A percentile compares a stretch with the other conserved stretches of the same genome.
These are phyloP conservation scores for Pelargonium cotyledonis DNA, from an alignment of 441 rosid genomes.

Conservation along the genomic window DNA sequence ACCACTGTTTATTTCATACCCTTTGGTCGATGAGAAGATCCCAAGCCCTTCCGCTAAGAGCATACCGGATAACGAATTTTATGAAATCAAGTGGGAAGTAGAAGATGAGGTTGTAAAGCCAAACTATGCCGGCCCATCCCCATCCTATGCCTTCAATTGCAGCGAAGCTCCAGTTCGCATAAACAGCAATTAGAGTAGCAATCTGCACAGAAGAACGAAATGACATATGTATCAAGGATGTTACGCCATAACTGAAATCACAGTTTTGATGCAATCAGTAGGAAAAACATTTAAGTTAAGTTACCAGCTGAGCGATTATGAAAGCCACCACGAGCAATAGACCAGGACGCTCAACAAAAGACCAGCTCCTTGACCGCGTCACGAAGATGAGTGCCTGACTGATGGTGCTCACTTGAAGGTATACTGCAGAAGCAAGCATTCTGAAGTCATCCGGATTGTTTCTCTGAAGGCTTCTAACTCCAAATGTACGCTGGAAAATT, in stretches of 20 bases:
- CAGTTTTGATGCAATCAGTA: not conserved
- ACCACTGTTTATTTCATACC: constrained; percentile 19
- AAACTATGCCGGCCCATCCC: constrained; percentile 49
- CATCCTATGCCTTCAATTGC: constrained; percentile 43
- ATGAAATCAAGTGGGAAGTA: constrained; percentile 43
- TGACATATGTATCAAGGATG: not conserved
- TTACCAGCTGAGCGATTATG: constrained; percentile 36
- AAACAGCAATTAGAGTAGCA: constrained; percentile 41
- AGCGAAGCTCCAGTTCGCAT: constrained; percentile 43
- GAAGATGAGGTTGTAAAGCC: constrained; percentile 40
- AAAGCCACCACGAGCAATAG: constrained; percentile 32
- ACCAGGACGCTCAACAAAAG: constrained; percentile 40
- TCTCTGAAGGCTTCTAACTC: constrained; percentile 46
- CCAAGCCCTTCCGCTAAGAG: constrained; percentile 44
- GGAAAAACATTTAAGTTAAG: constrained; percentile 2
- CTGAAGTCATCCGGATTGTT: constrained; percentile 22
- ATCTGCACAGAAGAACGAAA: constrained; percentile 23
- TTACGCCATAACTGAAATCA: not conserved
- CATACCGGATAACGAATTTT: constrained; percentile 41
- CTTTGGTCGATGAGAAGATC: constrained; percentile 50
- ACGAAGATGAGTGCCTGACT: constrained; percentile 55
- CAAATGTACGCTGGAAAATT: constrained; percentile 31
- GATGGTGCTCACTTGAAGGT: constrained; percentile 48
- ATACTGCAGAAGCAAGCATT: constrained; percentile 50
- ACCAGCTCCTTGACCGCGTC: constrained; percentile 47